Conservation (phyloP, 108 stramenopile species). For the Nitzschia inconspicua region DNA sequence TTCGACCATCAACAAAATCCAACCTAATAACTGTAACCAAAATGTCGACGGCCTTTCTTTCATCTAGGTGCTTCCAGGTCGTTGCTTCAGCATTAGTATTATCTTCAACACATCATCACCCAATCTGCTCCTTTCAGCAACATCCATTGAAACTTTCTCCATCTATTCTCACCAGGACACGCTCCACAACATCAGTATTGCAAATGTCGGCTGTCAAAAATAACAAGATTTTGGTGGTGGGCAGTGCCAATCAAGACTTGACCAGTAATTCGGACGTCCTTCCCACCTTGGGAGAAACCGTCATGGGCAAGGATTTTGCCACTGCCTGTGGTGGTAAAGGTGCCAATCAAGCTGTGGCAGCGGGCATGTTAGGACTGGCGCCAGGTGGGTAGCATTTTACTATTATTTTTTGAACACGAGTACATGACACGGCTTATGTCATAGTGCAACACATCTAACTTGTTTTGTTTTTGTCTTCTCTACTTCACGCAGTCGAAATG, state of each 20-base stretch:
- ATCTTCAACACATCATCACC: background rate
- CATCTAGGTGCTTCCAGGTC: background rate
- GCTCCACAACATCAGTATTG: background rate
- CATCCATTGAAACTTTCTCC: background rate
- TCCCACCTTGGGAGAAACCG: conserved; percentile 76
- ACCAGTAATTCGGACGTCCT: conserved; percentile 48
- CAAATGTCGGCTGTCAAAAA: background rate
- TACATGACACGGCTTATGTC: too few species aligned
- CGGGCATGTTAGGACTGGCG: conserved; percentile 53
- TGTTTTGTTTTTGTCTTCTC: too few species aligned
- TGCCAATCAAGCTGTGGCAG: conserved; percentile 89
- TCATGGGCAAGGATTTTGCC: conserved; percentile 73
- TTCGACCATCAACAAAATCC: too few species aligned
- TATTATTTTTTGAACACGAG: too few species aligned
- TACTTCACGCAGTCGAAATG: too few species aligned
- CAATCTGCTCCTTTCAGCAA: background rate
- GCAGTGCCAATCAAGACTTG: conserved; percentile 80
- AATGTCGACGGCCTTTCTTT: conserved; percentile 5
- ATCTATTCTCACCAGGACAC: background rate
- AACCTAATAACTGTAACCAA: too few species aligned
- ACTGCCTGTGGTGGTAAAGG: conserved; percentile 88
- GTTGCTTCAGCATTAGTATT: background rate
- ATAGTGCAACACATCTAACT: too few species aligned
- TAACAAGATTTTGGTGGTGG: conserved; percentile 58
- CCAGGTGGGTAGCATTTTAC: too few species aligned